Evolutionary conservation across 1,139 yeast species (phyloP).

Genomic region (Debaryomyces robertsiae): DNA sequence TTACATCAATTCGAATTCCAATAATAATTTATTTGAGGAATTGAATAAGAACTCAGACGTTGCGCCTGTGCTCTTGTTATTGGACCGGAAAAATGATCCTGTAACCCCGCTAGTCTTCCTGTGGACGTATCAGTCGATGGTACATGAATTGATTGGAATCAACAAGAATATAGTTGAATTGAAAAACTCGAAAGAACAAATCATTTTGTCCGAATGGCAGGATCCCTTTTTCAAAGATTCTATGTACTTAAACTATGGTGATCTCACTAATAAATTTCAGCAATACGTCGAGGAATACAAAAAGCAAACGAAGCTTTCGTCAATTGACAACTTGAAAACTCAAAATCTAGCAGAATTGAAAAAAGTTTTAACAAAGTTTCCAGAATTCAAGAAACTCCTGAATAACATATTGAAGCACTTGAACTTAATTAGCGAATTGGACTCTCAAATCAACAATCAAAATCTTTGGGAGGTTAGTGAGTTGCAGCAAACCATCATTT

Average conservation of each 20-base stretch:
- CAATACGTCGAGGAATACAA: constrained; percentile 84
- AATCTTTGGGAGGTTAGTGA: constrained; percentile 87
- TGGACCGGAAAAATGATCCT: constrained; percentile 89
- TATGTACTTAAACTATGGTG: constrained; percentile 91
- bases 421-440: constrained; percentile 83
- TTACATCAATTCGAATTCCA: constrained; percentile 58
- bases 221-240: constrained; percentile 79
- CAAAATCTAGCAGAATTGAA: constrained; percentile 87
- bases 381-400: constrained; percentile 86
- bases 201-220: constrained; percentile 43
- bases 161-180: constrained; percentile 77
- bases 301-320: constrained; percentile 69
- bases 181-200: constrained; percentile 29
- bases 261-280: constrained; percentile 85
- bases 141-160: constrained; percentile 86
- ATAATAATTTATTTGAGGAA: constrained; percentile 66
- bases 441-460: constrained; percentile 59
- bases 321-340: constrained; percentile 56
- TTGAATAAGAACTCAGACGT: constrained; percentile 58
- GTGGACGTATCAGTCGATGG: constrained; percentile 99
- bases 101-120: constrained; percentile 89
- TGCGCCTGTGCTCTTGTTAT: constrained; percentile 72
- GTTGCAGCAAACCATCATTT: constrained; percentile 80
- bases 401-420: constrained; percentile 94
- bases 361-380: constrained; percentile 85